phyloP scores from a whole-genome alignment of 805 yeast genomes.

The Teunomyces panamensis region DNA sequence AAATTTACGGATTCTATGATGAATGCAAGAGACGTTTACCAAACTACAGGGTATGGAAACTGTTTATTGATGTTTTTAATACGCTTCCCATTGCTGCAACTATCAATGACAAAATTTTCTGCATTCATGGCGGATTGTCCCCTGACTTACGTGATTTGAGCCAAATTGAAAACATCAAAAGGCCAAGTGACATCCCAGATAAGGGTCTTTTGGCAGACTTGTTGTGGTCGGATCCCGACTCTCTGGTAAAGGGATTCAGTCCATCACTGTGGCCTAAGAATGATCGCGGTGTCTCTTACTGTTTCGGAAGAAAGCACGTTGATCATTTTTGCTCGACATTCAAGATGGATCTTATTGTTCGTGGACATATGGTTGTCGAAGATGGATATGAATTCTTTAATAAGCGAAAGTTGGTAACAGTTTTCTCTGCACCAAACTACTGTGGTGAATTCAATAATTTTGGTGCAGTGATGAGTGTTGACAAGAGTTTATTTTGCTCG shows the following conservation, averaged over 20 bases:
- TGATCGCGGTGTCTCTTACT: slow-evolving; percentile 80
- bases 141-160: slow-evolving; percentile 64
- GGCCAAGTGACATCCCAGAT: slow-evolving; percentile 86
- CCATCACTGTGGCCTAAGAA: slow-evolving; percentile 68
- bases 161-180: slow-evolving; percentile 65
- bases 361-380: slow-evolving; percentile 90
- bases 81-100: slow-evolving; percentile 62
- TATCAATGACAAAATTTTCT: slow-evolving; percentile 54
- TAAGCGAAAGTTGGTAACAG: slow-evolving; percentile 69
- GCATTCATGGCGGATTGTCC: slow-evolving; percentile 72
- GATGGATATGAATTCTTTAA: slow-evolving; percentile 85
- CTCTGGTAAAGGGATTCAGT: slow-evolving; percentile 32
- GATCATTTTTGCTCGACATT: slow-evolving; percentile 63
- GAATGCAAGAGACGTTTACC: slow-evolving; percentile 55
- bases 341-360: slow-evolving; percentile 70
- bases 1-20: slow-evolving; percentile 59
- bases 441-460: slow-evolving; percentile 79
- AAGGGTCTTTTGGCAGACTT: slow-evolving; percentile 74
- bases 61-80: slow-evolving; percentile 54
- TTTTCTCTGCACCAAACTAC: slow-evolving; percentile 80
- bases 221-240: slow-evolving; percentile 81
- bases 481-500: slow-evolving; percentile 63
- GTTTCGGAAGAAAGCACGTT: slow-evolving; percentile 73
- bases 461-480: slow-evolving; percentile 79
- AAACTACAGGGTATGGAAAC: slow-evolving; percentile 47